Evolutionary conservation across 306 rosid species (phyloP).

Genomic region (Carpinus viminea): DNA sequence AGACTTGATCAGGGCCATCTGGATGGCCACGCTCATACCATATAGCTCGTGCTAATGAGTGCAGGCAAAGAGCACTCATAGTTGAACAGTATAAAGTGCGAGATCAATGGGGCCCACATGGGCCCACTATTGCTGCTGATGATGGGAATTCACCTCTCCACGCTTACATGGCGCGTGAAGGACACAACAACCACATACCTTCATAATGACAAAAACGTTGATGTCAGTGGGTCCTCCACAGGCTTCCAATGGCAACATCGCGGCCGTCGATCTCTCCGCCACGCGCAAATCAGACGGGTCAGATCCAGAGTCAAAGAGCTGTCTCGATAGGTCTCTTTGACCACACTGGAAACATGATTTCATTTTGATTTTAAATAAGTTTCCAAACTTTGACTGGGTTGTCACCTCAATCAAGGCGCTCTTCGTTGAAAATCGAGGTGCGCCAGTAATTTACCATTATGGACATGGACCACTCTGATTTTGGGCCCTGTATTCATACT

Average conservation of each 20-base stretch:
- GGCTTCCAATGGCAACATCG: background rate
- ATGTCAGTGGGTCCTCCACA: constrained; percentile 51
- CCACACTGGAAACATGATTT: constrained; percentile 43
- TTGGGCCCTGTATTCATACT: background rate
- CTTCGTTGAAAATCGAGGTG: constrained; percentile 55
- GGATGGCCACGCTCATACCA: background rate
- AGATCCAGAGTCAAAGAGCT: constrained; percentile 50
- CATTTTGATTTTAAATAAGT: constrained; percentile 11
- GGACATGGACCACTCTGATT: background rate
- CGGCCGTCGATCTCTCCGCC: constrained; percentile 35
- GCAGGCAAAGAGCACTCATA: background rate
- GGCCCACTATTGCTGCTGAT: constrained; percentile 9
- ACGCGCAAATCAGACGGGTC: constrained; percentile 29
- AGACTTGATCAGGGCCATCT: background rate
- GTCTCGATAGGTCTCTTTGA: constrained; percentile 59
- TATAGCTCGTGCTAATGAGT: background rate
- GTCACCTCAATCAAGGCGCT: constrained; percentile 80
- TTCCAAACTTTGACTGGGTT: constrained; percentile 67
- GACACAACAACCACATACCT: background rate
- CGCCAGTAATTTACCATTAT: constrained; percentile 26
- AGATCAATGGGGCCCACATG: background rate
- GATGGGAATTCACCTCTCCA: background rate
- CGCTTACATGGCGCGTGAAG: constrained; percentile 29
- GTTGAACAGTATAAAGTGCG: background rate
- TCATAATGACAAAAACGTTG: constrained; percentile 26